Conservation (phyloP, 768 basidiomycete genomes). For the Leccinum rimulosum region DNA sequence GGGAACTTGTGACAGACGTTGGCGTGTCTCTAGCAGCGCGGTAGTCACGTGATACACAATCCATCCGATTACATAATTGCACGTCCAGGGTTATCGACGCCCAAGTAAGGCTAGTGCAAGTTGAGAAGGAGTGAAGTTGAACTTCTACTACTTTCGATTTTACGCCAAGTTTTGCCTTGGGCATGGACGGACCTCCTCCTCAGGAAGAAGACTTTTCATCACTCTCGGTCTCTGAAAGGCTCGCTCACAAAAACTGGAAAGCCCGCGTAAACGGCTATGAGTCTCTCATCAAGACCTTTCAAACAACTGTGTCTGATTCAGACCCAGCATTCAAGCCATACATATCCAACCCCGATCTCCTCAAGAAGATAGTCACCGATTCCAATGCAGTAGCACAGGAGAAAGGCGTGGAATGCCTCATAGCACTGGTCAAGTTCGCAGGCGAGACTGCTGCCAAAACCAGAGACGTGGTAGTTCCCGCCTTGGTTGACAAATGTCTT, state of each 20-base stretch:
- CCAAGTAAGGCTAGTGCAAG: neutral
- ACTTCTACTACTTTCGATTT: conserved; percentile 10
- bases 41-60: conserved; percentile 27
- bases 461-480: conserved; percentile 79
- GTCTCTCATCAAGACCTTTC: conserved; percentile 80
- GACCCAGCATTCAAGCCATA: conserved; percentile 95
- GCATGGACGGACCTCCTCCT: conserved; percentile 89
- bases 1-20: conserved; percentile 56
- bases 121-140: conserved; percentile 3
- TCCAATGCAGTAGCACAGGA: conserved; percentile 97
- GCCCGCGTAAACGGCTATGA: conserved; percentile 94
- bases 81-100: conserved; percentile 11
- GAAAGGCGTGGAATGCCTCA: conserved; percentile 90
- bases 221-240: conserved; percentile 74
- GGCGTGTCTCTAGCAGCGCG: conserved; percentile 52
- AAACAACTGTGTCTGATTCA: conserved; percentile 84
- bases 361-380: conserved; percentile 88
- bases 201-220: conserved; percentile 91
- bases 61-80: conserved; percentile 22
- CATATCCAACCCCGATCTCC: conserved; percentile 66
- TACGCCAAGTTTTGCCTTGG: conserved; percentile 13
- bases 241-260: conserved; percentile 98
- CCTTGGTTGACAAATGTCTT: conserved; percentile 93
- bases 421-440: conserved; percentile 83
- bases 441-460: conserved; percentile 86